phyloP scores from a whole-genome alignment of 257 asterid genomes.

The Solanum medicagineum region DNA sequence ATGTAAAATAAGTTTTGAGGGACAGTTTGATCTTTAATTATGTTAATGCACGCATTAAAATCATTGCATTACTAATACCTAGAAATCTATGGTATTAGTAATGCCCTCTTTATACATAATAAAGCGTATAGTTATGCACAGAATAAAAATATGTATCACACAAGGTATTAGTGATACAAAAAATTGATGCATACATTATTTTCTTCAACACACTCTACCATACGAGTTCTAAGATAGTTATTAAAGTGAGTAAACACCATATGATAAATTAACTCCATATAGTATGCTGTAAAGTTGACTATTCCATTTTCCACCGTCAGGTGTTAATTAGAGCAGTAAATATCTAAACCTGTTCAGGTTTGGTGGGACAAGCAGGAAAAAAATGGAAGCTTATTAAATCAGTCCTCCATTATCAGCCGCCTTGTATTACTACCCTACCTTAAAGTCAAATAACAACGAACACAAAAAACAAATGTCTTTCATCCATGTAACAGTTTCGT shows the following conservation, averaged over 20 bases:
- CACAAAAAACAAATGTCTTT: neutral
- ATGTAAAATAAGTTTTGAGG: too few relatives aligned
- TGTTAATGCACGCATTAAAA: too few relatives aligned
- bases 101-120: too few relatives aligned
- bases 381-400: neutral
- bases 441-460: conserved; percentile 12
- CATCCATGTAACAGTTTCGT: neutral
- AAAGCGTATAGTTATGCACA: too few relatives aligned
- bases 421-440: neutral
- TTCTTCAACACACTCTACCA: too few relatives aligned
- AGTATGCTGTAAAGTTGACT: neutral
- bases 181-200: too few relatives aligned
- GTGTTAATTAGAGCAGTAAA: neutral
- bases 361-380: neutral
- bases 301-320: neutral
- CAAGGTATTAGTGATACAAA: too few relatives aligned
- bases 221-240: too few relatives aligned
- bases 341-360: neutral
- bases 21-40: too few relatives aligned
- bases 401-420: neutral
- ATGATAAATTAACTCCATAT: neutral
- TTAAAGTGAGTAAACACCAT: neutral
- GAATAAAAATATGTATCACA: too few relatives aligned
- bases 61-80: too few relatives aligned
- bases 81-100: too few relatives aligned